A percentile compares a stretch with the other conserved stretches of the same genome.
Conservation (phyloP, 495 filamentous ascomycete genomes). For the Cercophora newfieldiana region DNA sequence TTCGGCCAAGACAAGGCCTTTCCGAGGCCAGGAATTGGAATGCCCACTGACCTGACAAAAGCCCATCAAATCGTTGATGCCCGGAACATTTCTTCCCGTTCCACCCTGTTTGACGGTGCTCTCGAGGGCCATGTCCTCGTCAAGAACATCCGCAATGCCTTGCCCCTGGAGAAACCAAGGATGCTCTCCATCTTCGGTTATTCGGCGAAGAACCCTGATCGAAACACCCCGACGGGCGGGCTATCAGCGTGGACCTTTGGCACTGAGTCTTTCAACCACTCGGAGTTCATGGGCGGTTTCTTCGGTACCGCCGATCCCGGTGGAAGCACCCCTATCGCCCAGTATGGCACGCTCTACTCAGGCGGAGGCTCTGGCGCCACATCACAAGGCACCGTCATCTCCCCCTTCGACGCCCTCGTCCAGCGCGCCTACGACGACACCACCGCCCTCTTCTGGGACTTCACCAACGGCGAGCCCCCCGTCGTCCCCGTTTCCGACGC, state of each 20-base stretch:
- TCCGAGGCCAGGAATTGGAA: conserved; percentile 46
- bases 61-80: conserved; percentile 55
- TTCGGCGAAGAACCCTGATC: conserved; percentile 46
- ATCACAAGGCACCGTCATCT: conserved; percentile 52
- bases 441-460: conserved; percentile 54
- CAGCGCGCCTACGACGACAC: conserved; percentile 55
- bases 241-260: conserved; percentile 46
- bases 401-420: conserved; percentile 61
- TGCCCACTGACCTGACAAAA: conserved; percentile 51
- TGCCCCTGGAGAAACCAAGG: conserved; percentile 55
- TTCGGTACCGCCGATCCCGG: conserved; percentile 10
- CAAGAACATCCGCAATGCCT: conserved; percentile 57
- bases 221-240: conserved; percentile 35
- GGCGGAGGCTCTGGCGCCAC: conserved; percentile 63
- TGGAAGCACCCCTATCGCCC: conserved; percentile 34
- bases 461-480: conserved; percentile 36
- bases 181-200: conserved; percentile 55
- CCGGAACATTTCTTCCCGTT: conserved; percentile 42
- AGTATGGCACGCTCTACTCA: conserved; percentile 55
- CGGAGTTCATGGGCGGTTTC: conserved; percentile 27
- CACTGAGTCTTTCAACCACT: conserved; percentile 28
- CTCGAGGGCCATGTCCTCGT: conserved; percentile 61
- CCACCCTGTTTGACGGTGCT: conserved; percentile 46
- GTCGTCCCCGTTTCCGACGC: conserved; percentile 59
- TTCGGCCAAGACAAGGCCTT: conserved; percentile 55